Base-by-base conservation (phyloP, 2,329 filamentous ascomycete species). In the Fusarium duplospermum region DNA sequence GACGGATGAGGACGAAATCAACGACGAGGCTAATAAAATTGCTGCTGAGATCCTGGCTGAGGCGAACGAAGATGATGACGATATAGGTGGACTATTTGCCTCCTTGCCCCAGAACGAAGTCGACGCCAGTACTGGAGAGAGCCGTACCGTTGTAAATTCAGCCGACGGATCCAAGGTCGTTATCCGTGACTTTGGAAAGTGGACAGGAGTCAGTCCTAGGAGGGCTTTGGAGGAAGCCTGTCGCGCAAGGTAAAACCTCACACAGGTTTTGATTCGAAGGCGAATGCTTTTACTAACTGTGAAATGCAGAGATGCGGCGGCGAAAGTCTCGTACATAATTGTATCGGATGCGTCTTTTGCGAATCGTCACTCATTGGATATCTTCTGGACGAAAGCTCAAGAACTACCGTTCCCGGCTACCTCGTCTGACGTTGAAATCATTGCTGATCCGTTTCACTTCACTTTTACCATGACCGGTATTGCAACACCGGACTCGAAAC, bases 211-310 rank as follows among this genome's bases (percentile, higher is more conserved):
- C 33, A 93, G 86, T 76, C 95, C 96, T 18, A 89, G 91, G 71
- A 89, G 93, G 73, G 88, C 94, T 31, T 84, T 98, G 14, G 95
- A 98, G 81, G 95, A 98, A 81, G 90, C 94, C n/a, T 97, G 95
- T 81, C 92, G 93, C 76, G 90, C 94, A 72, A 92, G 92, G 92
- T 93, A 82, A 75, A 81, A 16, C 31, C 22, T 11, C 11, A 18
- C 20, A 45, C 20, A 10, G 22, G 38, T 11, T 18, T 61, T 1
- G 22, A 33, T 4, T 24, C 33, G 18, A 20, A 31, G n/a, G 14
- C 6, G 42, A 33, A 38, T 11, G 38, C 38, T 65, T 38, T 20
- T 74, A 45, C 68, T 74, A 18, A 68, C 27, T 8, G 27, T n/a
- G 16, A 9, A 27, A 24, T 33, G 7, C 72, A 93, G 94, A 82